Percentiles rank a stretch among this genome's conserved stretches.
Conservation (phyloP, 306 rosid genomes). For the Calophaca sinica region DNA sequence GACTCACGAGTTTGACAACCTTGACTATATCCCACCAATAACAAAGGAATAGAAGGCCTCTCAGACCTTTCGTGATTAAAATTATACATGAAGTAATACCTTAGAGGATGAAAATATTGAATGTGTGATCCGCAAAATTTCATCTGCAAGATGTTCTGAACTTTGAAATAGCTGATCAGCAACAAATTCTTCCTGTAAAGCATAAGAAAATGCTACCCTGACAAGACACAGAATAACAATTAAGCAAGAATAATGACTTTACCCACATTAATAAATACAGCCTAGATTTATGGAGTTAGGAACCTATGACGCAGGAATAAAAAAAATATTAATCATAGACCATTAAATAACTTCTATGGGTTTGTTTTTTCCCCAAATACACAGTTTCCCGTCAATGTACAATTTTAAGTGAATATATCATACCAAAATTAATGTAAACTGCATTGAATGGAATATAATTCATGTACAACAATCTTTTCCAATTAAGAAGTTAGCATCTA, state of each 20-base stretch:
- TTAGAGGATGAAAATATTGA: conserved; percentile 76
- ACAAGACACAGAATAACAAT: conserved; percentile 43
- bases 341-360: conserved; percentile 23
- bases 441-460: conserved; percentile 19
- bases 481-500: conserved; percentile 19
- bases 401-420: conserved; percentile 10
- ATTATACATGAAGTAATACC: conserved; percentile 56
- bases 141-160: conserved; percentile 75
- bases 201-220: conserved; percentile 74
- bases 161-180: conserved; percentile 94
- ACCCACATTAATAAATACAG: conserved; percentile 21
- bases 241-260: conserved; percentile 38
- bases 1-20: no score
- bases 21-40: conserved; percentile 28
- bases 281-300: neutral
- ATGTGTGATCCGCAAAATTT: conserved; percentile 63
- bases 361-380: neutral
- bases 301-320: conserved; percentile 21
- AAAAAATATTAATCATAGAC: conserved; percentile 26
- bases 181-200: conserved; percentile 90
- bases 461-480: conserved; percentile 5
- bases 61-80: conserved; percentile 21
- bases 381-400: neutral
- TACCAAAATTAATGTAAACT: conserved; percentile 25
- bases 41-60: conserved; percentile 24